A percentile compares a stretch with the other conserved stretches of the same genome.
Conservation (phyloP, 805 yeast genomes). For the Starmerella roubikii region DNA sequence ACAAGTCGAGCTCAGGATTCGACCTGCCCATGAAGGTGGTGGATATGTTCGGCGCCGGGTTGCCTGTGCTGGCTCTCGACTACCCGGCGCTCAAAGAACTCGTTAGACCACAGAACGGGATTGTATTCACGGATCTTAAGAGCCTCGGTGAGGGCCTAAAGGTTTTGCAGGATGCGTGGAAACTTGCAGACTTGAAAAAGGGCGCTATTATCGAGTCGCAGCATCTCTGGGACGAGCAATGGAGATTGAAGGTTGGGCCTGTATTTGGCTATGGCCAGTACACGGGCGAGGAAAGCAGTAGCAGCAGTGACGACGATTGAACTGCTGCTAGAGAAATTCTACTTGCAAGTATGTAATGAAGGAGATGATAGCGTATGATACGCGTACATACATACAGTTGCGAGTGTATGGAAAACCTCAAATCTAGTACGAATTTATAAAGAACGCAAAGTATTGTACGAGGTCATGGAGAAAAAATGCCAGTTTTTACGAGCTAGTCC, state of each 20-base stretch:
- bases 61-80: constrained; percentile 71
- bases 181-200: constrained; percentile 32
- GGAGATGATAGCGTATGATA: too few species aligned
- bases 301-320: constrained; percentile 14
- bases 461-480: too few species aligned
- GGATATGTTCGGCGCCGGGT: constrained; percentile 90
- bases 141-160: constrained; percentile 35
- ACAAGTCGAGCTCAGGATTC: constrained; percentile 79
- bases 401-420: too few species aligned
- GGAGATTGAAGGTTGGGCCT: constrained; percentile 43
- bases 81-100: constrained; percentile 72
- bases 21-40: constrained; percentile 96
- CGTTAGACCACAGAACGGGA: constrained; percentile 63
- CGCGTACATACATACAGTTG: too few species aligned
- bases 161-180: constrained; percentile 23
- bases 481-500: too few species aligned
- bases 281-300: constrained; percentile 19
- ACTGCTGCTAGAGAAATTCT: neutral
- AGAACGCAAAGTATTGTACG: too few species aligned
- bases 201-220: constrained; percentile 69
- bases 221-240: constrained; percentile 60
- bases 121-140: constrained; percentile 33
- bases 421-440: too few species aligned
- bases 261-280: constrained; percentile 28
- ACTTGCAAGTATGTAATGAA: too few species aligned